Base-by-base conservation (phyloP, 2,329 filamentous ascomycete genomes). In the Penicillium sp. region DNA sequence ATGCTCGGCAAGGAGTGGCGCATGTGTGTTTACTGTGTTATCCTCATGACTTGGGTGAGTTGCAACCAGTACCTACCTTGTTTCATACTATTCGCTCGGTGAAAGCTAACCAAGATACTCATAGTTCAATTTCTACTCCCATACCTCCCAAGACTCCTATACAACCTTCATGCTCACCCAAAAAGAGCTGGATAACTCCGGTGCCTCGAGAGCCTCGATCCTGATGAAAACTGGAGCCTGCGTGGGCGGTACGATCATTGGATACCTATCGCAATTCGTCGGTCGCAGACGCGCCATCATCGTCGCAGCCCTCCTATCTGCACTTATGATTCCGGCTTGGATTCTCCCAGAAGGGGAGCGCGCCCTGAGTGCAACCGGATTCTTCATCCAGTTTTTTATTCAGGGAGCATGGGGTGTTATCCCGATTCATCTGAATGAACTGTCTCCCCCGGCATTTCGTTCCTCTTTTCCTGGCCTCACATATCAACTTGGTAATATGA, bases 81-180 rank as follows among this genome's bases (percentile, higher is more conserved):
- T 14, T 14, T 1, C 13, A 13, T 14, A 31, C 13, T 2, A 14
- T 31, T 13, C 3, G 4, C 29, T 31, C 11, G 14, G 11, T 31
- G 13, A 11, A 33, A 16, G 31, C 31, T 33, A 6, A 33, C 4
- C 13, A 2, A 33, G 31, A 33, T 33, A 16, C 31, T 14, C 13
- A 6, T 14, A 33, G 31, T 74, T 75, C 56, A 75, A 75, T 49
- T 68, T 64, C 26, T 69, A 68, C 45, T 68, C 64, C 16, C 74
- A 77, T 56, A 74, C 74, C 9, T 65, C 61, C 33, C 71, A 75
- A 49, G 76, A 78, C 58, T 67, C 77, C 8, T 78, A 76, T 57
- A 73, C 76, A 31, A 76, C 75, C 0, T 73, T 77, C 49, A 63
- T 78, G 8, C 74, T 72, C 54, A 68, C 73, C 35, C 70, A 77